phyloP scores from a whole-genome alignment of 1,139 yeast genomes.

The Debaryomyces coudertii region DNA sequence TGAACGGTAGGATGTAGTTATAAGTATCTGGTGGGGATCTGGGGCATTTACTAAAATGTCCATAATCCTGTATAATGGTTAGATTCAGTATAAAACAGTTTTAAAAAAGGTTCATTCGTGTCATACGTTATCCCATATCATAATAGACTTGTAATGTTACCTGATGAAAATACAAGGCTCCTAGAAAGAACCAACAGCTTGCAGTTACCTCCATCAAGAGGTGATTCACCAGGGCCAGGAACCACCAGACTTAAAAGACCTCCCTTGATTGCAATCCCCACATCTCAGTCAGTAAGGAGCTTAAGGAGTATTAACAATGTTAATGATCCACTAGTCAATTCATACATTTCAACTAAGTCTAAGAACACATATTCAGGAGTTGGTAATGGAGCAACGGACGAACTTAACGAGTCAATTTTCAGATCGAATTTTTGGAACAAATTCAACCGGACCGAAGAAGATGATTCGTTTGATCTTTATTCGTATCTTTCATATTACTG shows the following conservation, averaged over 20 bases:
- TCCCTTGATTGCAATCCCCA: constrained; percentile 31
- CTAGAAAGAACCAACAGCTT: constrained; percentile 8
- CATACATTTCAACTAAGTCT: constrained; percentile 13
- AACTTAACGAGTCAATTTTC: constrained; percentile 14
- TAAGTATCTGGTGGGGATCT: neutral
- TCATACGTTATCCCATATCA: neutral
- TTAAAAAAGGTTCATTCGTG: neutral
- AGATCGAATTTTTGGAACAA: constrained; percentile 15
- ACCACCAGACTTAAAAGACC: constrained; percentile 20
- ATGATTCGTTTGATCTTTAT: constrained; percentile 21
- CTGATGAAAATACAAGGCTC: constrained; percentile 17
- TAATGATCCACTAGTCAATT: constrained; percentile 24
- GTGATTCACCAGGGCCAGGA: neutral
- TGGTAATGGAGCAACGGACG: constrained; percentile 10
- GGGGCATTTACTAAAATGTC: neutral
- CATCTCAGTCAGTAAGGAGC: constrained; percentile 28
- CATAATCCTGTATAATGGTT: neutral
- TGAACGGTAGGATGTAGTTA: neutral
- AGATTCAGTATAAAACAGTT: neutral
- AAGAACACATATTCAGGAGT: neutral
- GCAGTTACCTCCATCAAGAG: neutral
- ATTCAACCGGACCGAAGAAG: constrained; percentile 8
- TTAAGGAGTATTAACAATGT: constrained; percentile 19
- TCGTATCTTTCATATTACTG: constrained; percentile 37
- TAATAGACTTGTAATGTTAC: constrained; percentile 1